A percentile compares a stretch with the other conserved stretches of the same genome.
Conservation (phyloP, 148 eudicot genomes). For the Chenopodium suecicum region DNA sequence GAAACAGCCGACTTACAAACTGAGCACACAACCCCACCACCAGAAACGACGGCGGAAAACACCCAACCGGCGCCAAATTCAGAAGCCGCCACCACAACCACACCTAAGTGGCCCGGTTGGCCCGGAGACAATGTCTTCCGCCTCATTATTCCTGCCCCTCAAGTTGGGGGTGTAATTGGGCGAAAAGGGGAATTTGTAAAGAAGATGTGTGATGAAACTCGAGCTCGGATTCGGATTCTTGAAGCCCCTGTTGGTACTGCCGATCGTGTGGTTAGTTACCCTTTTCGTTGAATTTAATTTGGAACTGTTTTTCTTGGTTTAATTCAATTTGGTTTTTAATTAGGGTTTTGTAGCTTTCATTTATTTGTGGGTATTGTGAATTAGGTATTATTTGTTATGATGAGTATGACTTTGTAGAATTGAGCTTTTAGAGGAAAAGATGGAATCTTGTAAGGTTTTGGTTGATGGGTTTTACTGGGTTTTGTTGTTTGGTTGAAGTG, state of each 20-base stretch:
- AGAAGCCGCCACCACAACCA: slow-evolving; percentile 7
- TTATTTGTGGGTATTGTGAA: neutral
- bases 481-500: neutral
- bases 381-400: neutral
- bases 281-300: neutral
- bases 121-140: slow-evolving; percentile 70
- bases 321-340: neutral
- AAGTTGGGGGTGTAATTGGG: slow-evolving; percentile 69
- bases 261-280: slow-evolving; percentile 36
- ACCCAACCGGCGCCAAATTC: slow-evolving; percentile 3
- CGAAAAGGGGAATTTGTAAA: slow-evolving; percentile 72
- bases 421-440: neutral
- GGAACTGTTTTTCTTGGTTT: neutral
- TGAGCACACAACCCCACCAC: neutral
- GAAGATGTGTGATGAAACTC: slow-evolving; percentile 64
- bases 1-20: slow-evolving; percentile 10
- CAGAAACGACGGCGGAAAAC: neutral
- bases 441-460: neutral
- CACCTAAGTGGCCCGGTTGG: slow-evolving; percentile 75
- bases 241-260: slow-evolving; percentile 42
- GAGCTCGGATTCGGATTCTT: slow-evolving; percentile 59
- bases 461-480: neutral
- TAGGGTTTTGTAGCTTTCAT: neutral
- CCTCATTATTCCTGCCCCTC: slow-evolving; percentile 55
- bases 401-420: neutral